Evolutionary conservation across 2,329 filamentous ascomycete species (phyloP), one percentile per base, ranked within the genome.

Genomic region (Penicillium sclerotiorum): DNA sequence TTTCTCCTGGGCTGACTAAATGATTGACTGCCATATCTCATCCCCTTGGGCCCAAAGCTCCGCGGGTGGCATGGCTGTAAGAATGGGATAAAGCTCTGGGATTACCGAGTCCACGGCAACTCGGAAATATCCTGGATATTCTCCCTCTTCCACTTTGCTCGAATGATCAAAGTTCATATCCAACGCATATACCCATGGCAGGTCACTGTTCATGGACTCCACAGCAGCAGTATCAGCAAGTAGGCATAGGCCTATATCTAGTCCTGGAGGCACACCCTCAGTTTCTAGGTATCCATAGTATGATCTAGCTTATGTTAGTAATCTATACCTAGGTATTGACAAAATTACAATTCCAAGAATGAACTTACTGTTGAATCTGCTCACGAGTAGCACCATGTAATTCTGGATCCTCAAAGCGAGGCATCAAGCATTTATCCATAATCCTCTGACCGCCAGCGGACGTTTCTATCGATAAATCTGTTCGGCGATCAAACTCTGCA

Each of bases 81-180:
- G 40, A n/a, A 43, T 43, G 2, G 40, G 40, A 18, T 43, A 43
- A 20, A 43, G 40, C n/a, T 43, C 40, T 18, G 40, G 25, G 23
- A 43, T 28, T 2, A 43, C 11, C 6, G 40, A 43, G 15, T 43
- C 25, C 22, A 32, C 25, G 9, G 40, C 40, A 28, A 43, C 40
- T 43, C 40, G 25, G 23, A 43, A 43, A 21, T 43, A 43, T 4
- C 40, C 40, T 32, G 40, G 25, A 28, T 43, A 43, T 43, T 43
- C 40, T 32, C 40, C 40, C 4, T 20, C 4, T 32, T n/a, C 13
- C 3, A 32, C 25, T 21, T 32, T 5, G 17, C 13, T 43, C 23
- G 12, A 9, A 32, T 43, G 40, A 32, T 43, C 22, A 32, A 43
- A 43, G n/a, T n/a, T 18, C 15, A 43, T 7, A 18, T 43, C 40